phyloP scores from a whole-genome alignment of 345 rosid species.

The Populus pruinosa region DNA sequence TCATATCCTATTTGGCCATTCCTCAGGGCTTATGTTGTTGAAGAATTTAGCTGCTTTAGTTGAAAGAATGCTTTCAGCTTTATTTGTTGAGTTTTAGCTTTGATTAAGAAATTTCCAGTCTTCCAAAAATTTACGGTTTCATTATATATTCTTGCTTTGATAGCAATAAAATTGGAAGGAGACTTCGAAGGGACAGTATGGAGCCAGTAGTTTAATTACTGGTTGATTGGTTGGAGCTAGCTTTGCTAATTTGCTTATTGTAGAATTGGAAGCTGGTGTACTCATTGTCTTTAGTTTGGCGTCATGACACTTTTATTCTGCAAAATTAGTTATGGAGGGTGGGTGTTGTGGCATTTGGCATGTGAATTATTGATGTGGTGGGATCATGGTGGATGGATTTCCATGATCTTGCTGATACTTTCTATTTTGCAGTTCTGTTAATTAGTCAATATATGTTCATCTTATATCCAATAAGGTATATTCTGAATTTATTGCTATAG shows the following conservation, averaged over 20 bases:
- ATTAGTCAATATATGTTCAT: neutral
- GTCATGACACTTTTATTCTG: neutral
- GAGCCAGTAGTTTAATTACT: neutral
- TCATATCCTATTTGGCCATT: neutral
- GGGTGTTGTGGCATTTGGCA: neutral
- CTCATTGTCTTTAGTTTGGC: neutral
- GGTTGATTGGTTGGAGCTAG: neutral
- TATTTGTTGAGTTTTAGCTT: neutral
- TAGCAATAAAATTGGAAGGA: neutral
- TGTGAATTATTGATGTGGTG: neutral
- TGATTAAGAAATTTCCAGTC: neutral
- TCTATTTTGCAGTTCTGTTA: neutral
- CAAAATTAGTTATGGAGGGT: neutral
- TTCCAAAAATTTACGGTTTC: neutral
- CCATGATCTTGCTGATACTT: neutral
- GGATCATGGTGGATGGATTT: neutral
- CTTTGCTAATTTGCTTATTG: neutral
- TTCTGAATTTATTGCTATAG: neutral
- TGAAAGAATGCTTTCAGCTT: neutral
- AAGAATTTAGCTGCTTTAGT: neutral
- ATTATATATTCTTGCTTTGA: neutral
- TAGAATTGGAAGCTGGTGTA: neutral
- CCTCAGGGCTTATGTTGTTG: neutral
- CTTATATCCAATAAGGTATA: neutral
- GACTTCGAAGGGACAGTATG: neutral